Evolutionary conservation across 192 early-diverging fungal species (phyloP).

Genomic region (Coemansia javaensis): DNA sequence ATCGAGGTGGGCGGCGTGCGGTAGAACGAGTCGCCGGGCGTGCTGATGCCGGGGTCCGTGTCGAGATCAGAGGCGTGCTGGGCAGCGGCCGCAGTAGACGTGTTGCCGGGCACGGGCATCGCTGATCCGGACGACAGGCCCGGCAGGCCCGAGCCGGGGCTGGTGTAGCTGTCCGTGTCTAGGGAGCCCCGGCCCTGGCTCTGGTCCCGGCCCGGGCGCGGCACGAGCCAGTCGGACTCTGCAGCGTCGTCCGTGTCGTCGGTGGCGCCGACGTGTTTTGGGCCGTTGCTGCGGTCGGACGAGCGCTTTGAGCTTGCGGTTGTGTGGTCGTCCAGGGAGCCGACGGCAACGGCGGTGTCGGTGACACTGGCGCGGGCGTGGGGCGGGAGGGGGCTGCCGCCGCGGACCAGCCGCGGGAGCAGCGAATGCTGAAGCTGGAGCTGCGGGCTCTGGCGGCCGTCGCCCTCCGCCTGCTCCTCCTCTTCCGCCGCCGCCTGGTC

Average conservation of each 20-base stretch:
- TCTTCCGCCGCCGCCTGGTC: too few species aligned
- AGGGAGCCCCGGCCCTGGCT: constrained; percentile 3
- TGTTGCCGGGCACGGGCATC: constrained; percentile 3
- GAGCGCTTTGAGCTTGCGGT: constrained; percentile 22
- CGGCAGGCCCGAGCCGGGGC: constrained; percentile 20
- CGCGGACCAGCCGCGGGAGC: constrained; percentile 1
- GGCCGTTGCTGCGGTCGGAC: constrained; percentile 9
- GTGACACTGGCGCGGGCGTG: constrained; percentile 20
- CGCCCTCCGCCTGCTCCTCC: too few species aligned
- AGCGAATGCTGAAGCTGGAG: too few species aligned
- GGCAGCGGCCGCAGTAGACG: constrained; percentile 22
- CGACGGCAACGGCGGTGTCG: constrained; percentile 37
- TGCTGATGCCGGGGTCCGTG: constrained; percentile 46
- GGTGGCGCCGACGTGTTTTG: constrained; percentile 6
- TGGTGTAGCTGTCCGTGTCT: constrained; percentile 16
- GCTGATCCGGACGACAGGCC: constrained; percentile 3
- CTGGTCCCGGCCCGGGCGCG: constrained; percentile 12
- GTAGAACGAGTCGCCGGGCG: constrained; percentile 42
- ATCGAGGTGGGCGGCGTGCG: constrained; percentile 47
- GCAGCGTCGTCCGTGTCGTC: constrained; percentile 12
- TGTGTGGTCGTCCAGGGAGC: constrained; percentile 28
- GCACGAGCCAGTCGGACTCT: constrained; percentile 38
- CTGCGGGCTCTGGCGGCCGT: not conserved
- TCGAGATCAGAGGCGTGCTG: constrained; percentile 39
- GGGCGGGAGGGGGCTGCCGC: not conserved